Conservation (phyloP, 2,329 filamentous ascomycete genomes). For the Annulohypoxylon truncatum region DNA sequence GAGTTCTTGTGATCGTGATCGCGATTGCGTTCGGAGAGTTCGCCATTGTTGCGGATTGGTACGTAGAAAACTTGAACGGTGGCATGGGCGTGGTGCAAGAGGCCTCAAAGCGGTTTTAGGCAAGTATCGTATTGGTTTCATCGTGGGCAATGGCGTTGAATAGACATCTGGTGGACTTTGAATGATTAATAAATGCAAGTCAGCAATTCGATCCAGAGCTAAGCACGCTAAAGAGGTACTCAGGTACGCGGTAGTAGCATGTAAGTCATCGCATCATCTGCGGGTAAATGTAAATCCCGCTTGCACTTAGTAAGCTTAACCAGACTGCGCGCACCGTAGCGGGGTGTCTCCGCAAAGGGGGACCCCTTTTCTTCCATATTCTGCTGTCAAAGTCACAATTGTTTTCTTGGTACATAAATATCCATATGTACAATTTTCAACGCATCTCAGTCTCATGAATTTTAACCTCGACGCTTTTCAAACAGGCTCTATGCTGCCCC, state of each 20-base stretch:
- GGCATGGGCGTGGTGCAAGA: conserved; percentile 13
- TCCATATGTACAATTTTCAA: background rate
- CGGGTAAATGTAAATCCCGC: background rate
- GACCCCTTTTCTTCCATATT: background rate
- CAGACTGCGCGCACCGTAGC: too few relatives aligned
- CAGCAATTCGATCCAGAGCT: background rate
- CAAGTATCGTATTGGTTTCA: conserved; percentile 35
- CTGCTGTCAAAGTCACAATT: background rate
- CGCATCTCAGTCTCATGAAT: background rate
- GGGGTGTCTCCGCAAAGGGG: background rate
- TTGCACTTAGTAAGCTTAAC: background rate
- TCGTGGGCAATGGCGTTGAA: conserved; percentile 22
- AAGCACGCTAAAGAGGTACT: background rate
- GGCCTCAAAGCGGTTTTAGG: conserved; percentile 7
- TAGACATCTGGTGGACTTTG: background rate
- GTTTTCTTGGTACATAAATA: background rate
- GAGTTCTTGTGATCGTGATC: conserved; percentile 45
- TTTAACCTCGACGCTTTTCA: background rate
- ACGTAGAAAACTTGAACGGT: conserved; percentile 21
- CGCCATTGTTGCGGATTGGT: conserved; percentile 45
- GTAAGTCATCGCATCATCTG: background rate
- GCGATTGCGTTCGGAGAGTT: conserved; percentile 48
- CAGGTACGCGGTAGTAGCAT: background rate
- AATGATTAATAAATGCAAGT: background rate
- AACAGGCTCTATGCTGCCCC: conserved; percentile 17